Evolutionary conservation across 2,329 filamentous ascomycete species (phyloP).

Genomic region (Myriosclerotinia scirpicola): DNA sequence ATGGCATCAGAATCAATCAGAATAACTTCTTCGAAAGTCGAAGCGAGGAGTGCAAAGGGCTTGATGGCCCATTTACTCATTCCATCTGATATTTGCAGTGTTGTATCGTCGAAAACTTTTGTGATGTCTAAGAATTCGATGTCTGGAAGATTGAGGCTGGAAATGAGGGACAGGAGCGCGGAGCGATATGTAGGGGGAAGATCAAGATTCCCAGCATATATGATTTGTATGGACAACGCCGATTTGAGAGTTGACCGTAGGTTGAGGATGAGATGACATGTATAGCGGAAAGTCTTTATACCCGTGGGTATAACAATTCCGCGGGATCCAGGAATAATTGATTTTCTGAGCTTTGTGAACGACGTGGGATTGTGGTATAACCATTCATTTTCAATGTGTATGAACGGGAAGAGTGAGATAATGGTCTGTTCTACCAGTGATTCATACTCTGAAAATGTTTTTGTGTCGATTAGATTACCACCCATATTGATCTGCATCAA

Average conservation of each 20-base stretch:
- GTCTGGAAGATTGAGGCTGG: background rate
- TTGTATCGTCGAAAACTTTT: constrained; percentile 15
- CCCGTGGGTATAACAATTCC: constrained; percentile 11
- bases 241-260: constrained; percentile 4
- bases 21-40: constrained; percentile 43
- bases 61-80: constrained; percentile 44
- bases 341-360: background rate
- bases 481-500: background rate
- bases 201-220: background rate
- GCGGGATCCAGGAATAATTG: constrained; percentile 4
- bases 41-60: constrained; percentile 44
- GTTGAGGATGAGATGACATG: constrained; percentile 9
- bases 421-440: background rate
- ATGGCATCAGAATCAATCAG: constrained; percentile 46
- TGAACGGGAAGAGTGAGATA: background rate
- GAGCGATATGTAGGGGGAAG: constrained; percentile 5
- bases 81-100: constrained; percentile 9
- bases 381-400: background rate
- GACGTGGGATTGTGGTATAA: background rate
- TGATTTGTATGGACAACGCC: constrained; percentile 11
- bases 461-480: background rate
- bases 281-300: constrained; percentile 7
- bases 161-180: background rate
- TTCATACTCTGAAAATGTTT: background rate
- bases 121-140: constrained; percentile 24